Conservation (phyloP, 306 rosid genomes). For the Spatholobus suberectus region DNA sequence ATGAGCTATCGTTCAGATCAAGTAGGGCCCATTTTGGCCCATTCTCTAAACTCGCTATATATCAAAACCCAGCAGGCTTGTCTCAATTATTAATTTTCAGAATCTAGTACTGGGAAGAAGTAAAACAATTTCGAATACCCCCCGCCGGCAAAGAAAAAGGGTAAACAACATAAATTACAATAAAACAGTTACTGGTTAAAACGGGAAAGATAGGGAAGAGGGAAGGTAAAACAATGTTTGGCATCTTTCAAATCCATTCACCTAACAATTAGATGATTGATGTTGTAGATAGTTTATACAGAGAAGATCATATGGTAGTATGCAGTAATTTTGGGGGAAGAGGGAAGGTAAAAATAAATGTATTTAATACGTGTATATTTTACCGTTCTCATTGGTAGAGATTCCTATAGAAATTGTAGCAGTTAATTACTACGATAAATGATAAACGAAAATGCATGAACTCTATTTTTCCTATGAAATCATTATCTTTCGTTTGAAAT, state of each 20-base stretch:
- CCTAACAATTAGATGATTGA: neutral
- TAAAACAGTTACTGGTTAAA: neutral
- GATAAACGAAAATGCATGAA: neutral
- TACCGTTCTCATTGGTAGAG: neutral
- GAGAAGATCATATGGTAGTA: neutral
- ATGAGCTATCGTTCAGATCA: neutral
- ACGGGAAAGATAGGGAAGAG: neutral
- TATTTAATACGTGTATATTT: neutral
- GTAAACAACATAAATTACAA: neutral
- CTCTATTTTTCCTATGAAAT: neutral
- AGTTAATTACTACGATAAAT: neutral
- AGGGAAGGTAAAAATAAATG: neutral
- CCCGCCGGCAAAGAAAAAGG: neutral
- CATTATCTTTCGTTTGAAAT: neutral
- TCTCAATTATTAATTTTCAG: neutral
- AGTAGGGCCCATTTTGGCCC: slow-evolving; percentile 37
- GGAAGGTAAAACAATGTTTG: neutral
- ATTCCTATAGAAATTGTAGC: neutral
- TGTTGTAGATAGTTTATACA: neutral
- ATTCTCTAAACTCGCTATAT: neutral
- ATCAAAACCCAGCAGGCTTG: neutral
- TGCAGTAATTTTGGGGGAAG: neutral
- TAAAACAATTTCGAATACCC: neutral
- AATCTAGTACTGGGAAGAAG: neutral
- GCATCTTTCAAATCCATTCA: neutral